phyloP scores from a whole-genome alignment of 192 early-diverging fungal species.

The Mortierella antarctica region DNA sequence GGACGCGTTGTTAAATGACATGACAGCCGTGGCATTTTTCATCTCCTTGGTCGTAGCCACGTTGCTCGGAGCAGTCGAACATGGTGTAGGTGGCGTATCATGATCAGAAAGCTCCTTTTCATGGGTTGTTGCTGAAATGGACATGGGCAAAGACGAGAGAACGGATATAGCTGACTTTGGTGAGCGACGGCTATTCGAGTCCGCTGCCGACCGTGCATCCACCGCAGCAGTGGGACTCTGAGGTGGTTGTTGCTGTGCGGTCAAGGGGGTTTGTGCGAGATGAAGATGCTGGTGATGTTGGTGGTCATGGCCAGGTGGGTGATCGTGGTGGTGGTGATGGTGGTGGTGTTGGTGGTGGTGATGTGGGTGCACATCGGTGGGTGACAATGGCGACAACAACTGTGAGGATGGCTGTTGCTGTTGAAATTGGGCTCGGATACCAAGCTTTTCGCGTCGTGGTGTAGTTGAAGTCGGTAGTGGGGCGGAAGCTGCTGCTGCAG shows the following conservation, averaged over 20 bases:
- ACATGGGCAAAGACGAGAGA: neutral
- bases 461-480: constrained; percentile 4
- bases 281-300: neutral
- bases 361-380: neutral
- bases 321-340: neutral
- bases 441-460: constrained; percentile 7
- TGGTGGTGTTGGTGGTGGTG: neutral
- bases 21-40: neutral
- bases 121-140: neutral
- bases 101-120: constrained; percentile 15
- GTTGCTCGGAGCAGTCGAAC: neutral
- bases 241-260: neutral
- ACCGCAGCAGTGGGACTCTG: too few relatives aligned
- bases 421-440: constrained; percentile 32
- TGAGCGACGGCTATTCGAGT: neutral
- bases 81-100: constrained; percentile 11
- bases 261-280: neutral
- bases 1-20: neutral
- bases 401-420: constrained; percentile 7
- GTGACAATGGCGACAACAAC: constrained; percentile 18
- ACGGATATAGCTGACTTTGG: neutral
- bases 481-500: neutral
- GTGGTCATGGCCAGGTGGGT: neutral
- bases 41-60: neutral
- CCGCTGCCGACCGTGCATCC: neutral